These are phyloP conservation scores for Mrakia blollopis DNA, from an alignment of 768 basidiomycete species.

Conservation along the genomic window DNA sequence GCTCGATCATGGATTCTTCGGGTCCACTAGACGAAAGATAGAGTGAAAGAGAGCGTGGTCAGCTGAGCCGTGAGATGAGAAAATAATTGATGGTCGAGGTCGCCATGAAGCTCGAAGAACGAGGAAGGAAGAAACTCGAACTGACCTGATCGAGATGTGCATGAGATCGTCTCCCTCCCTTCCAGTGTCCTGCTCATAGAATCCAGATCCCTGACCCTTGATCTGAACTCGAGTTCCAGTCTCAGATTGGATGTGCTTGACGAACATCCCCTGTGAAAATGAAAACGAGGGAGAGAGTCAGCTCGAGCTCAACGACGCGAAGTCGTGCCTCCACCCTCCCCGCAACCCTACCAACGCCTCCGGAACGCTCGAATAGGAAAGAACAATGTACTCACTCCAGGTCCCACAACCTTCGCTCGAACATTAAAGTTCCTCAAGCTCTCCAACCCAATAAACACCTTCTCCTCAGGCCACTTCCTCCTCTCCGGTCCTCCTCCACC, in stretches of 20 bases:
- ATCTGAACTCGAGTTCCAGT: conserved; percentile 95
- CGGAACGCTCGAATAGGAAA: not conserved
- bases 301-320: not conserved
- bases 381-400: conserved; percentile 57
- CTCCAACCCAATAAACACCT: conserved; percentile 80
- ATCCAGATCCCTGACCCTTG: conserved; percentile 90
- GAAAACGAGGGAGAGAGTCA: conserved; percentile 5
- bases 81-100: too few relatives aligned
- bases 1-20: conserved; percentile 76
- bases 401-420: conserved; percentile 94
- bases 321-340: not conserved
- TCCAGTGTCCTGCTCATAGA: conserved; percentile 85
- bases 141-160: conserved; percentile 86
- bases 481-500: conserved; percentile 34
- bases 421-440: conserved; percentile 95
- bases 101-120: not conserved
- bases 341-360: not conserved
- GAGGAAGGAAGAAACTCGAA: conserved; percentile 33
- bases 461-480: conserved; percentile 97
- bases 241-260: conserved; percentile 96
- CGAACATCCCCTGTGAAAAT: conserved; percentile 74
- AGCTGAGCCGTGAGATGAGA: not conserved
- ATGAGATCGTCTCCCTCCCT: conserved; percentile 82
- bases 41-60: not conserved
- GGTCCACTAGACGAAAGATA: conserved; percentile 58